Evolutionary conservation across 164 flowering plant genomes (phyloP).

Genomic region (Aristolochia californica): DNA sequence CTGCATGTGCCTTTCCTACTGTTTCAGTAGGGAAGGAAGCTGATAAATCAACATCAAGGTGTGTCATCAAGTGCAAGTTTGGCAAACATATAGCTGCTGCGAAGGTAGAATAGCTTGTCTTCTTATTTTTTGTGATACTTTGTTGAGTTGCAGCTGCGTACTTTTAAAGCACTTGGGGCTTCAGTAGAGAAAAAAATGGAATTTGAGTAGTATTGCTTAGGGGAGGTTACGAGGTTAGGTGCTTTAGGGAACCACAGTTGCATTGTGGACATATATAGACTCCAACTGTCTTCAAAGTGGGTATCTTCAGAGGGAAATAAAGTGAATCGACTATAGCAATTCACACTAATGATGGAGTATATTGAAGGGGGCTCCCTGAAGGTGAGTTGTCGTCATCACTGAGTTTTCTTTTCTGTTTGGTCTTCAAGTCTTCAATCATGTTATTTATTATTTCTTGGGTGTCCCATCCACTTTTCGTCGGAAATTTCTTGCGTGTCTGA

Average conservation of each 20-base stretch:
- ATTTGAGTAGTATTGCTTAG: conserved; percentile 66
- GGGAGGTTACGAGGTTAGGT: conserved; percentile 78
- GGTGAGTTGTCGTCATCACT: conserved; percentile 27
- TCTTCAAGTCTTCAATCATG: not conserved
- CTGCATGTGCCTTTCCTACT: conserved; percentile 44
- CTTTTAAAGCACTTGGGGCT: conserved; percentile 31
- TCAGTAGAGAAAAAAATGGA: conserved; percentile 43
- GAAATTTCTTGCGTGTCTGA: not conserved
- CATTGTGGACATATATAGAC: conserved; percentile 83
- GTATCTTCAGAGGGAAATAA: conserved; percentile 33
- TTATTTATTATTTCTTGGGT: not conserved
- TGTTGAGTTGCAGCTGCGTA: conserved; percentile 17
- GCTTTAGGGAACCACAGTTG: conserved; percentile 56
- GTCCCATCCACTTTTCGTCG: not conserved
- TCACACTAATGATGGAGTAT: conserved; percentile 72
- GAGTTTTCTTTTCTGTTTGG: not conserved
- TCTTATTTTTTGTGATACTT: not conserved
- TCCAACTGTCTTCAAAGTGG: conserved; percentile 74
- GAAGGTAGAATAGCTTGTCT: conserved; percentile 40
- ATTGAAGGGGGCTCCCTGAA: conserved; percentile 73
- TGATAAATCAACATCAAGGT: conserved; percentile 31
- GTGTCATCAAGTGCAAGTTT: conserved; percentile 51
- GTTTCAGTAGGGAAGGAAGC: conserved; percentile 36
- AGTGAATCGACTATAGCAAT: conserved; percentile 37
- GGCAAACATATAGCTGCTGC: conserved; percentile 66